phyloP scores from a whole-genome alignment of 257 asterid genomes.

The Solanum sparsipilum region DNA sequence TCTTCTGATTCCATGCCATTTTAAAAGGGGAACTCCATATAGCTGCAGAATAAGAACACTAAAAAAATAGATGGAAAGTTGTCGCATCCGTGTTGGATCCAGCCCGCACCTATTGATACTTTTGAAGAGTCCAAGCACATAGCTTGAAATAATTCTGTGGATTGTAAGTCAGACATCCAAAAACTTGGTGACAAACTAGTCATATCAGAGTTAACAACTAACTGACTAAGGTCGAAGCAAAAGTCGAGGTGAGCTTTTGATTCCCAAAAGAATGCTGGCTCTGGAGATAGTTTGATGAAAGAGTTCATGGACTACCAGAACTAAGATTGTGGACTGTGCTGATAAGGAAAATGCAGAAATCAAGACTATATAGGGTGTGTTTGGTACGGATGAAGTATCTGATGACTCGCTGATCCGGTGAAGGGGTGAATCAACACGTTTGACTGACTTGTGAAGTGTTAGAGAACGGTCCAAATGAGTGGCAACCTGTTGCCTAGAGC shows the following conservation, averaged over 20 bases:
- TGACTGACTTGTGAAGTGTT: constrained; percentile 73
- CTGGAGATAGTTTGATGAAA: neutral
- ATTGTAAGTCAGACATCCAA: neutral
- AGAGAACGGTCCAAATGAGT: constrained; percentile 98
- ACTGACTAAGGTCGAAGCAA: neutral
- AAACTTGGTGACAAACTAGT: neutral
- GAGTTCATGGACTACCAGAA: neutral
- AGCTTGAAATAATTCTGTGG: neutral
- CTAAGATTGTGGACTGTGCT: neutral
- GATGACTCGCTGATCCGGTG: constrained; percentile 80
- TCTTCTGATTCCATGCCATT: neutral
- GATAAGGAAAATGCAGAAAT: neutral
- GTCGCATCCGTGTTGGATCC: neutral
- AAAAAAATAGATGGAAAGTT: neutral
- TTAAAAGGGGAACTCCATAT: neutral
- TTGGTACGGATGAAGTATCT: constrained; percentile 20
- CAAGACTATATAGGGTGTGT: neutral
- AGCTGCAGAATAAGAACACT: neutral
- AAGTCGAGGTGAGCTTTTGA: neutral
- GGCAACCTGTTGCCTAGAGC: constrained; percentile 97
- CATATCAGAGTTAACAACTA: neutral
- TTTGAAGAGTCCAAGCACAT: neutral
- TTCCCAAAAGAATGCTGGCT: neutral
- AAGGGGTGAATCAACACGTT: constrained; percentile 93
- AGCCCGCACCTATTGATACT: neutral